Conservation (phyloP, 78 protist genomes). For the Polysphondylium violaceum region DNA sequence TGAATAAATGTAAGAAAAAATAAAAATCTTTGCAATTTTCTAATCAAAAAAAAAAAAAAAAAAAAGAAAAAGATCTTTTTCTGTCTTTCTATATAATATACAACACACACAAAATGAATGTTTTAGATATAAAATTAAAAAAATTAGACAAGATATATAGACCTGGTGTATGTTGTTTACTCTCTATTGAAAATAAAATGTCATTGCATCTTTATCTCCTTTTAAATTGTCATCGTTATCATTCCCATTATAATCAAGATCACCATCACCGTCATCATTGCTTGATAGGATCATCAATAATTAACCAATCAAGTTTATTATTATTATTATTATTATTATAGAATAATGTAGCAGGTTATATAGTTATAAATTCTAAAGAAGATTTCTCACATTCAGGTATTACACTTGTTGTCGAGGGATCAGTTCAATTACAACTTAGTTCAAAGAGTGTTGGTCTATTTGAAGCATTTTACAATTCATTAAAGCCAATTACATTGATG, state of each 20-base stretch:
- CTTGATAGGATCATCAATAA: neutral
- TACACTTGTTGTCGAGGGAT: conserved; percentile 65
- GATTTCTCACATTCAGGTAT: conserved; percentile 78
- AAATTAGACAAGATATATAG: conserved; percentile 63
- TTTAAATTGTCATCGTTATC: neutral
- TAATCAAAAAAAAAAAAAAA: no score
- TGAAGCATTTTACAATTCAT: conserved; percentile 89
- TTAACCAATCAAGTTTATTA: neutral
- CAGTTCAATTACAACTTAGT: conserved; percentile 82
- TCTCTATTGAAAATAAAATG: neutral
- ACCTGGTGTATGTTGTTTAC: conserved; percentile 56
- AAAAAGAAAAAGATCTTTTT: no score
- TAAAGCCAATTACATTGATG: conserved; percentile 87
- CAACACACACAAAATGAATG: conserved; percentile 7
- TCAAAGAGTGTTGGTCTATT: conserved; percentile 87
- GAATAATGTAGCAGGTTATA: conserved; percentile 70
- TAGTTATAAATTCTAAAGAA: conserved; percentile 58
- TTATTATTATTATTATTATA: neutral
- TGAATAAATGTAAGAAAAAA: no score
- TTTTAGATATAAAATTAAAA: conserved; percentile 73
- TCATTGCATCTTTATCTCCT: neutral
- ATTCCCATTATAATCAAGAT: neutral
- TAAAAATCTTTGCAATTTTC: no score
- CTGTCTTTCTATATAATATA: neutral
- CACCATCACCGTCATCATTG: neutral